Base-by-base conservation (phyloP, 1,139 yeast species). In the Taphrina populina region DNA sequence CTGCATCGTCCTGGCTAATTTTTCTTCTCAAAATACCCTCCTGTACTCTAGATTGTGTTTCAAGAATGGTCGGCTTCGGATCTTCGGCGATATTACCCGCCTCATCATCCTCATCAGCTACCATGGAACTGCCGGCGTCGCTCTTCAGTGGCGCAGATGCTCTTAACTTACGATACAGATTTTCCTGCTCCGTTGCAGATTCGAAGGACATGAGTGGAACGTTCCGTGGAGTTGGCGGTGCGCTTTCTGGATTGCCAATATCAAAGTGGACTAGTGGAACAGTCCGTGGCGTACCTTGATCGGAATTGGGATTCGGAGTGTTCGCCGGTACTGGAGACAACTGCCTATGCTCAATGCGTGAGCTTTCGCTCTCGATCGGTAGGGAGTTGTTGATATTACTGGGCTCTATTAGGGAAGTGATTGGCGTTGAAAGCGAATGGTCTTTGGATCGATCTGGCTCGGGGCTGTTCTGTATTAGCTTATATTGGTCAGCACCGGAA, bases 61-160 rank as follows among this genome's bases (percentile, higher is more conserved):
- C 54, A 6, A 49, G 33, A 17, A 49, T 49, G 2, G 46, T 49
- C 15, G 54, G 54, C n/a, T 40, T 34, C 2, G 46, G 43, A 15
- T 49, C 54, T 24, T 30, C 29, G 4, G 54, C 54, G 19, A 49
- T 24, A 32, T 37, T 33, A 23, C 54, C 54, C 11, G 44, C 26
- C 10, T 39, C 54, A 30, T 49, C 44, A 10, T 49, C 54, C 19
- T 49, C 54, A n/a, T 36, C 54, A 1, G 45, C 54, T 0, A 49
- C 54, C 54, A 49, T 49, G 2, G 54, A 49, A 23, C 54, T 49
- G 1, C 54, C 54, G 13, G 54, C 54, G 32, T 49, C 54, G 5
- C 46, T 37, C 36, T 49, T 49, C 2, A 46, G 54, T 4, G 54
- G 54, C 8, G 54, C 54, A 20, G 46, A 37, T 11, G 54, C 54